A percentile compares a stretch with the other conserved stretches of the same genome.
Evolutionary conservation across 225 moss, liverwort and hornwort species (phyloP).

Genomic region (Marchantia polymorpha): DNA sequence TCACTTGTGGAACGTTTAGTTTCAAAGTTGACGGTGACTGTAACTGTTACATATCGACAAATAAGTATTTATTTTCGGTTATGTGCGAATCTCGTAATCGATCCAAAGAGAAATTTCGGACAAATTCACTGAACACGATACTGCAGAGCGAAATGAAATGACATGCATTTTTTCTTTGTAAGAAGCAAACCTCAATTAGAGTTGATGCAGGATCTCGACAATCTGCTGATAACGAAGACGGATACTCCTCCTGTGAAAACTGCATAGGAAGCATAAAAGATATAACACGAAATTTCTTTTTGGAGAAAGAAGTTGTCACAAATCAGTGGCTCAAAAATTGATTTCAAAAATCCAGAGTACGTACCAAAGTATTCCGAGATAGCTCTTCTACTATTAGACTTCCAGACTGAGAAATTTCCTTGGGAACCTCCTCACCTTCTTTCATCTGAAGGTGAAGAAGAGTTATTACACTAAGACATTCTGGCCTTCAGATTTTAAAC

Average conservation of each 20-base stretch:
- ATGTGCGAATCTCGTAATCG: too few species aligned
- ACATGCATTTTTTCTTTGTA: not conserved
- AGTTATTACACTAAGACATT: not conserved
- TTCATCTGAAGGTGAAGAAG: conserved; percentile 36
- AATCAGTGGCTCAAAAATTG: not conserved
- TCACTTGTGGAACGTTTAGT: not conserved
- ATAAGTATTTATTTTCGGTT: too few species aligned
- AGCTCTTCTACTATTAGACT: conserved; percentile 41
- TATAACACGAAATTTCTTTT: not conserved
- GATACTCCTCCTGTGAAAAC: not conserved
- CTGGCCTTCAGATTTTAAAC: too few species aligned
- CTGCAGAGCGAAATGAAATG: too few species aligned
- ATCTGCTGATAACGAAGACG: not conserved
- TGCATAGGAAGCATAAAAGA: not conserved
- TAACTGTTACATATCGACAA: conserved; percentile 16
- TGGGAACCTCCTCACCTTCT: conserved; percentile 47
- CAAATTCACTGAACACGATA: too few species aligned
- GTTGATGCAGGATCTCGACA: not conserved
- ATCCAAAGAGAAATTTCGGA: too few species aligned
- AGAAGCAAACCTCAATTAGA: not conserved
- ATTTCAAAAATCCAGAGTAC: not conserved
- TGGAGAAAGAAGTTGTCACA: not conserved
- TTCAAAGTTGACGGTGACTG: conserved; percentile 15
- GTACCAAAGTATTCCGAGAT: conserved; percentile 7
- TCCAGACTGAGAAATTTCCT: conserved; percentile 31